A percentile compares a stretch with the other conserved stretches of the same genome.
Conservation (phyloP, 306 rosid species). For the Calophaca sinica region DNA sequence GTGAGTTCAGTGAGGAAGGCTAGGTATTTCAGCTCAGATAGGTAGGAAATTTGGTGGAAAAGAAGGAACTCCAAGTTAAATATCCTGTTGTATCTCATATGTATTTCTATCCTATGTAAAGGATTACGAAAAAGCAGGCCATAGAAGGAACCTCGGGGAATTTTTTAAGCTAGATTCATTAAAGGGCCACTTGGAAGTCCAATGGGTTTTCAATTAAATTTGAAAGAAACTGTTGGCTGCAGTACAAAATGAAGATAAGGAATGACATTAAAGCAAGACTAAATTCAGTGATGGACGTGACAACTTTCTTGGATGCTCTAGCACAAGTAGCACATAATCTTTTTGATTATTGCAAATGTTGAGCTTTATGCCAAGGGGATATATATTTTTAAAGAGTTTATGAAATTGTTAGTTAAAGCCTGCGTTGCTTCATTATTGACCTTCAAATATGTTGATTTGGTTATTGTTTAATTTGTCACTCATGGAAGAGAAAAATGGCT, state of each 20-base stretch:
- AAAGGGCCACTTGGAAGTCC: constrained; percentile 10
- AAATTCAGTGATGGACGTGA: neutral
- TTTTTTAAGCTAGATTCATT: neutral
- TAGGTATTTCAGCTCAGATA: constrained; percentile 1
- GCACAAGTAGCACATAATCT: constrained; percentile 8
- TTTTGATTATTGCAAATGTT: constrained; percentile 7
- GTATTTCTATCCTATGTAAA: neutral
- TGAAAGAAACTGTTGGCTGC: constrained; percentile 16
- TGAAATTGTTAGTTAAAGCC: neutral
- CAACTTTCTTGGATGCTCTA: constrained; percentile 26
- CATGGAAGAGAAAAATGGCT: constrained; percentile 35
- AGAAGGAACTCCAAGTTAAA: neutral
- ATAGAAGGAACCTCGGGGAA: neutral
- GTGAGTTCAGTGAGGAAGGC: constrained; percentile 2
- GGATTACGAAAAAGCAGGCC: neutral
- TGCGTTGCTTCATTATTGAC: constrained; percentile 7
- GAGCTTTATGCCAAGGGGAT: constrained; percentile 5
- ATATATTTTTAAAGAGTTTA: neutral
- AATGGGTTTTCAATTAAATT: constrained; percentile 10
- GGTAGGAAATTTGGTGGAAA: constrained; percentile 7
- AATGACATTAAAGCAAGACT: neutral
- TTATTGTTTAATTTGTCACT: constrained; percentile 20
- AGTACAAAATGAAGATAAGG: too few relatives aligned
- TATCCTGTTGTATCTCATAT: constrained; percentile 5
- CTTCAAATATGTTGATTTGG: constrained; percentile 17